phyloP scores from a whole-genome alignment of 2,329 filamentous ascomycete species.

The Fusarium nodosum region DNA sequence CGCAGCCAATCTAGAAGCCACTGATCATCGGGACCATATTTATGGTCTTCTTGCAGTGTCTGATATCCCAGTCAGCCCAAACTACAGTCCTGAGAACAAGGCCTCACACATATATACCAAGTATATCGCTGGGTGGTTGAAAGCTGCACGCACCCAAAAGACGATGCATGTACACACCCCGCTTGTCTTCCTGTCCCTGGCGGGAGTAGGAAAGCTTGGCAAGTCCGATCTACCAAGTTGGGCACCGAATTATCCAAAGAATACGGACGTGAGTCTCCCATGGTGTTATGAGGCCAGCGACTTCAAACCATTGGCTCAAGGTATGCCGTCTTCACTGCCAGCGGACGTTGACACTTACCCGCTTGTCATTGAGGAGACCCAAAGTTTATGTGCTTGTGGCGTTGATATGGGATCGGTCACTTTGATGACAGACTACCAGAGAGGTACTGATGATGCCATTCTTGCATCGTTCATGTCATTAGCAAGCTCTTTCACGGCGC shows the following conservation, averaged over 20 bases:
- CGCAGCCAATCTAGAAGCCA: slow-evolving; percentile 14
- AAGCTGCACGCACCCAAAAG: slow-evolving; percentile 4
- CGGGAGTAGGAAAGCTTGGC: slow-evolving; percentile 2
- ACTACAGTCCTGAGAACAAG: slow-evolving; percentile 12
- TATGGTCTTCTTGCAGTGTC: slow-evolving; percentile 25
- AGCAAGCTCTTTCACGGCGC: slow-evolving; percentile 14
- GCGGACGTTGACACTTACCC: neutral
- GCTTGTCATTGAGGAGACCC: slow-evolving; percentile 3
- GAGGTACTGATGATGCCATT: neutral
- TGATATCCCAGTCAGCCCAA: slow-evolving; percentile 8
- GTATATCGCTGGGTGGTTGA: slow-evolving; percentile 12
- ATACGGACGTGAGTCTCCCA: neutral
- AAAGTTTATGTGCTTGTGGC: slow-evolving; percentile 7
- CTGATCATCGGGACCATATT: slow-evolving; percentile 11
- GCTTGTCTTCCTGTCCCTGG: slow-evolving; percentile 15
- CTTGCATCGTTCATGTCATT: slow-evolving; percentile 17
- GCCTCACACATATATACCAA: slow-evolving; percentile 15
- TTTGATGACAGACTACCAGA: neutral
- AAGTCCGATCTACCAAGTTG: slow-evolving; percentile 13
- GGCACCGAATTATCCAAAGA: slow-evolving; percentile 7
- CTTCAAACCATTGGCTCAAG: neutral
- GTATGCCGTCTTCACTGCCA: neutral
- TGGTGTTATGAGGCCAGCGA: slow-evolving; percentile 9
- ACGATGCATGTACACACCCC: slow-evolving; percentile 6
- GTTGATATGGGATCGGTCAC: neutral